Conservation (phyloP, 1,284 basidiomycete species). For the Ganoderma leucocontextum region DNA sequence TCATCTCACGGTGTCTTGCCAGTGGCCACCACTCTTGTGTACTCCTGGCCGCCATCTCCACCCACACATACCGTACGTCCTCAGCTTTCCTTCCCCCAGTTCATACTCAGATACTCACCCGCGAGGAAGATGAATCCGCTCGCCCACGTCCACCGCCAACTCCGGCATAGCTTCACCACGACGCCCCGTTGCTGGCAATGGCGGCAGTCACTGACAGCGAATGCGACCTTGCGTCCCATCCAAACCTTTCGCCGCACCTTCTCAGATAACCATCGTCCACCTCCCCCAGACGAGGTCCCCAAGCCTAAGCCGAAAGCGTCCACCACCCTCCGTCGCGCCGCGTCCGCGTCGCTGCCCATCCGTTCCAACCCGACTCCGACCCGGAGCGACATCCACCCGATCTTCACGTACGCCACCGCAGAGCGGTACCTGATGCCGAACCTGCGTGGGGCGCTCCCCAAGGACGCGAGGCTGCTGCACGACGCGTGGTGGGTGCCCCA, state of each 20-base stretch:
- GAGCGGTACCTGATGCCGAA: slow-evolving; percentile 74
- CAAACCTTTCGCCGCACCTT: slow-evolving; percentile 22
- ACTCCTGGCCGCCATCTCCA: background rate
- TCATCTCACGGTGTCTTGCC: background rate
- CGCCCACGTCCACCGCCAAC: slow-evolving; percentile 17
- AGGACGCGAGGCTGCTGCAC: slow-evolving; percentile 64
- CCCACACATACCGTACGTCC: background rate
- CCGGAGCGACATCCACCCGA: slow-evolving; percentile 73
- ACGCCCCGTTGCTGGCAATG: slow-evolving; percentile 20
- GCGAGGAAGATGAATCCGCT: slow-evolving; percentile 24
- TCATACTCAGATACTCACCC: background rate
- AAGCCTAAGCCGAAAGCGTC: slow-evolving; percentile 77
- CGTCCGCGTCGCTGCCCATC: slow-evolving; percentile 80
- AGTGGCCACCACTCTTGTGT: background rate
- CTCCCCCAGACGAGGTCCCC: slow-evolving; percentile 17
- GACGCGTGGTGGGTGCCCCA: slow-evolving; percentile 83
- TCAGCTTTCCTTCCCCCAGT: too few relatives aligned
- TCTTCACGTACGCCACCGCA: slow-evolving; percentile 80
- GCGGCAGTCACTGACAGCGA: slow-evolving; percentile 8
- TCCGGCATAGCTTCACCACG: slow-evolving; percentile 20
- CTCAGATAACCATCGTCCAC: slow-evolving; percentile 18
- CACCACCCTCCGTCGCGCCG: slow-evolving; percentile 73
- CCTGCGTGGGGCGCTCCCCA: slow-evolving; percentile 61
- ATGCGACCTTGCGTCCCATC: background rate
- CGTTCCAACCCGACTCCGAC: slow-evolving; percentile 83